phyloP scores from a whole-genome alignment of 1,284 basidiomycete species.

The Pterulicium gracile region DNA sequence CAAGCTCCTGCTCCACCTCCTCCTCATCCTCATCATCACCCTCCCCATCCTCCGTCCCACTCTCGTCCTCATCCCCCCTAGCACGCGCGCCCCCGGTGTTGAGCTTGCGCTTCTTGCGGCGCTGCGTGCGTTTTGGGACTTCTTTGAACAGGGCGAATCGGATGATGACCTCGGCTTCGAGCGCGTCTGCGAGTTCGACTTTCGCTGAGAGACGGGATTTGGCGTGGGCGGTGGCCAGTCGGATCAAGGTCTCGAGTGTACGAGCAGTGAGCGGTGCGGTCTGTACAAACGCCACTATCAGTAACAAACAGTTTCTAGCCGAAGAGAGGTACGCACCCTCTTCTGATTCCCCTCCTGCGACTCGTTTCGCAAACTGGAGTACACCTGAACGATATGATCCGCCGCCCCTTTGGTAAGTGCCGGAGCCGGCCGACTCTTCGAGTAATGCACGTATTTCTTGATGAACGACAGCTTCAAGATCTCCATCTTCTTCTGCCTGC shows the following conservation, averaged over 20 bases:
- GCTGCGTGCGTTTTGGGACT: slow-evolving; percentile 72
- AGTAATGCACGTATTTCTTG: slow-evolving; percentile 99
- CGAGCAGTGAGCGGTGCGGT: slow-evolving; percentile 97
- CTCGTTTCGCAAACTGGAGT: slow-evolving; percentile 88
- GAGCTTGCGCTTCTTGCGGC: slow-evolving; percentile 72
- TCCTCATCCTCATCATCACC: slow-evolving; percentile 39
- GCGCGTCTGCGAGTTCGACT: slow-evolving; percentile 83
- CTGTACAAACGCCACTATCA: slow-evolving; percentile 26
- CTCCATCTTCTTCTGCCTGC: slow-evolving; percentile 63
- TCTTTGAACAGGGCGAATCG: slow-evolving; percentile 98
- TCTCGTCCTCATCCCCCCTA: slow-evolving; percentile 27
- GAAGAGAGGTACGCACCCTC: slow-evolving; percentile 42
- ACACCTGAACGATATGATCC: slow-evolving; percentile 90
- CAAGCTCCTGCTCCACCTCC: slow-evolving; percentile 7
- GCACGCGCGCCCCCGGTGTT: slow-evolving; percentile 45
- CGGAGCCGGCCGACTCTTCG: slow-evolving; percentile 83
- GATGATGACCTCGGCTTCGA: slow-evolving; percentile 89
- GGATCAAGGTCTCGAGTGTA: slow-evolving; percentile 98
- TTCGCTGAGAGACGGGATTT: slow-evolving; percentile 85
- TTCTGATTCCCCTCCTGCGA: slow-evolving; percentile 86
- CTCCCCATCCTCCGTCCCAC: slow-evolving; percentile 27
- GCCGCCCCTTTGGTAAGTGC: slow-evolving; percentile 88
- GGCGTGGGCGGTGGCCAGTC: slow-evolving; percentile 95
- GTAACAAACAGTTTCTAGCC: not conserved
- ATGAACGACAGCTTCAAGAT: slow-evolving; percentile 91